phyloP scores from a whole-genome alignment of 1,284 basidiomycete species.

The Cerioporus squamosus region DNA sequence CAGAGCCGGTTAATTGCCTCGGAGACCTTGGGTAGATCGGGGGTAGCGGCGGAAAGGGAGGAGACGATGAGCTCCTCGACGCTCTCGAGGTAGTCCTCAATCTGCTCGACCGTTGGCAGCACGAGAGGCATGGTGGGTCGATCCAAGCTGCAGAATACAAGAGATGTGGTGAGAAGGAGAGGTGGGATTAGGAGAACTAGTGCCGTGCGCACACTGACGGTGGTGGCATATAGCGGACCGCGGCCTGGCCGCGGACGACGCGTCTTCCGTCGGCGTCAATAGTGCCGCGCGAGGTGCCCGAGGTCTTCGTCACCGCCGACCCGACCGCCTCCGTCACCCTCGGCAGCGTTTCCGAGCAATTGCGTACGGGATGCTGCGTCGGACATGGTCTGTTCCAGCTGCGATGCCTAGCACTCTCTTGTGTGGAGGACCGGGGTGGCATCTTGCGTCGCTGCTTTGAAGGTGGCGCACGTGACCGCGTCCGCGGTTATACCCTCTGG shows the following conservation, averaged over 20 bases:
- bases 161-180: background rate
- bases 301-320: conserved; percentile 1
- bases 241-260: conserved; percentile 11
- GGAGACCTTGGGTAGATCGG: conserved; percentile 64
- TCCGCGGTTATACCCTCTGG: conserved; percentile 5
- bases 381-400: no score
- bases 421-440: no score
- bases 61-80: conserved; percentile 67
- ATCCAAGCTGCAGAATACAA: background rate
- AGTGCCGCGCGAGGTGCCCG: conserved; percentile 4
- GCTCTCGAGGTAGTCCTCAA: conserved; percentile 72
- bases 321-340: background rate
- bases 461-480: conserved; percentile 23
- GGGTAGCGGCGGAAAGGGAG: conserved; percentile 59
- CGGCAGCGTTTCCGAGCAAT: background rate
- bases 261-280: conserved; percentile 8
- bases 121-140: conserved; percentile 25
- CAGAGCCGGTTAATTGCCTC: conserved; percentile 72
- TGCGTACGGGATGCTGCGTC: no score
- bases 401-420: no score
- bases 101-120: conserved; percentile 58
- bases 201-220: no score
- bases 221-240: background rate
- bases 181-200: conserved; percentile 3
- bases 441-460: no score